Base-by-base conservation (phyloP, 2,329 filamentous ascomycete species). In the Colletotrichum costaricense region DNA sequence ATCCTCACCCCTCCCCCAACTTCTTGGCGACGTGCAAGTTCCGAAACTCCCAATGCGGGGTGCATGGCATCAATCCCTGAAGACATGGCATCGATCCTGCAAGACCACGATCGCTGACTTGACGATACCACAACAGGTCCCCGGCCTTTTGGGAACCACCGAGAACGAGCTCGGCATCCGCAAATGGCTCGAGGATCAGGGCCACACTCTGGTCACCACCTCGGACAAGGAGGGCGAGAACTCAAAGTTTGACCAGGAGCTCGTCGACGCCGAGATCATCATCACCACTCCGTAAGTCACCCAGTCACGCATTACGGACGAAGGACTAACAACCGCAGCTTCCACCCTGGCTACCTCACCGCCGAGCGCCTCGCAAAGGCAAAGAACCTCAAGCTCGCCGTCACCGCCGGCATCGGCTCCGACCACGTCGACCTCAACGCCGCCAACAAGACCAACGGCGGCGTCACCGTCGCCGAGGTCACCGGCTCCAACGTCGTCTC, bases 401-500 rank as follows among this genome's bases (percentile, higher is more conserved):
- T 99, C 84, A 99, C 97, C 64, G 97, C 97, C 79, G 97, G 97
- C 88, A 98, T 99, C 82, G 97, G 97, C 78, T 98, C 96, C 65
- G 97, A 99, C 88, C 97, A 99, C 86, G 94, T 99, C 83, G 97
- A 99, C 87, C 91, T 98, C 76, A 92, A 98, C 84, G 95, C 94
- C 57, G 97, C 97, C 84, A 98, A 98, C 93, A 95, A 93, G 88
- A 98, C 95, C 87, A 99, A 99, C 84, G 96, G 96, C 81, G 97
- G 97, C 83, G 88, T 98, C 87, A 99, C 95, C 79, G 97, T 99
- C 75, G 95, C 95, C 76, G 97, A 99, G 86, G 97, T 99, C 77
- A 99, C 97, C 11, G 97, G 97, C 82, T 97, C 94, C 87, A 99
- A 99, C 84, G 97, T 99, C 80, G 95, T 98, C 80, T 98, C 97